Evolutionary conservation across 2,329 filamentous ascomycete species (phyloP).

Genomic region (Colletotrichum cordylinicola): DNA sequence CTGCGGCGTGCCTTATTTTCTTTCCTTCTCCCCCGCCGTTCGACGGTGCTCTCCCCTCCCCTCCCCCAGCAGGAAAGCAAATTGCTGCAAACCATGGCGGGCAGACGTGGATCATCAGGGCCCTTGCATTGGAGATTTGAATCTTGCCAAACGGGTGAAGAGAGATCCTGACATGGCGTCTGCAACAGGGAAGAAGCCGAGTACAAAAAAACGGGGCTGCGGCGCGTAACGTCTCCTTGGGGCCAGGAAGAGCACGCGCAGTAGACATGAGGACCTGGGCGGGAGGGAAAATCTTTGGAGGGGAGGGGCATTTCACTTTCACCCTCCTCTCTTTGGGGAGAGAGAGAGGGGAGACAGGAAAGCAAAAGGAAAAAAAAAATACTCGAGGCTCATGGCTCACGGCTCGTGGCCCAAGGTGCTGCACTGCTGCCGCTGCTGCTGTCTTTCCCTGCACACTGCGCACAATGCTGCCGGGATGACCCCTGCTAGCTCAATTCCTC

Average conservation of each 20-base stretch:
- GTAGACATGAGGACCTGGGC: background rate
- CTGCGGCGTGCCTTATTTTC: background rate
- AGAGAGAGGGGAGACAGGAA: background rate
- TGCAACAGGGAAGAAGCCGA: background rate
- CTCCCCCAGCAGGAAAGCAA: background rate
- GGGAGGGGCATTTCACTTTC: background rate
- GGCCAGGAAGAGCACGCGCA: background rate
- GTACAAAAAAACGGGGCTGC: background rate
- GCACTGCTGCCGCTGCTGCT: background rate
- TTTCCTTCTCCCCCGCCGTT: background rate
- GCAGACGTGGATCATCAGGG: background rate
- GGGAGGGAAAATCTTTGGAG: background rate
- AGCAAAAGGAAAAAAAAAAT: background rate
- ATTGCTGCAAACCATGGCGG: background rate
- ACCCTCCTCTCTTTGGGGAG: background rate
- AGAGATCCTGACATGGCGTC: background rate
- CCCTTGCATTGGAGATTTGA: slow-evolving; percentile 7
- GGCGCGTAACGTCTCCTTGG: background rate
- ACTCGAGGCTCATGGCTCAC: background rate
- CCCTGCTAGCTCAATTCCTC: slow-evolving; percentile 29
- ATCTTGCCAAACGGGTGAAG: background rate
- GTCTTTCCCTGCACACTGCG: slow-evolving; percentile 3
- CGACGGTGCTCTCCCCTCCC: background rate
- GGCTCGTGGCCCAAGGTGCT: background rate
- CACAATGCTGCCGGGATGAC: slow-evolving; percentile 25